These are phyloP conservation scores for Monosporascus sp. DNA, from an alignment of 2,329 filamentous ascomycete species.

Conservation along the genomic window DNA sequence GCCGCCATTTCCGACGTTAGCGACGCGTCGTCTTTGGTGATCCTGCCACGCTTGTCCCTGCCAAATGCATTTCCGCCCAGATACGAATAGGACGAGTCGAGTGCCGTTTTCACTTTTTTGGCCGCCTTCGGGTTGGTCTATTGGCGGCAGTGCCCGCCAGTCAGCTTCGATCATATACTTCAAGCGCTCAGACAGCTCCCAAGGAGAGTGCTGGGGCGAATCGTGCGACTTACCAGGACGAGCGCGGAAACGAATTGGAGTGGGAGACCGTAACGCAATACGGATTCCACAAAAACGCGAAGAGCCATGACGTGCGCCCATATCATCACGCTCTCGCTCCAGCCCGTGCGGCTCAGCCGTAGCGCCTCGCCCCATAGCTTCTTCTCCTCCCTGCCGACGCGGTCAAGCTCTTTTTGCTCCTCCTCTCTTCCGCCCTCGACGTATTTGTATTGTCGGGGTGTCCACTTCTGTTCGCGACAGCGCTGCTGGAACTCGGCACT, in stretches of 20 bases:
- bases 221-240: constrained; percentile 62
- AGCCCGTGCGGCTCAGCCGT: constrained; percentile 81
- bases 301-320: constrained; percentile 91
- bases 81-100: constrained; percentile 85
- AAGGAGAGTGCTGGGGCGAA: neutral
- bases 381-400: constrained; percentile 76
- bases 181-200: neutral
- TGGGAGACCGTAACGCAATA: constrained; percentile 91
- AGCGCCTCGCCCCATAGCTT: constrained; percentile 92
- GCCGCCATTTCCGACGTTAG: constrained; percentile 80
- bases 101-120: constrained; percentile 71
- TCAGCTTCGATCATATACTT: constrained; percentile 1
- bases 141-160: neutral
- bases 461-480: constrained; percentile 89
- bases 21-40: constrained; percentile 82
- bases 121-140: constrained; percentile 79
- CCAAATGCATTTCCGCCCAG: constrained; percentile 92
- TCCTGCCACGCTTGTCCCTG: constrained; percentile 86
- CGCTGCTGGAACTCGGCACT: constrained; percentile 85
- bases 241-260: constrained; percentile 83
- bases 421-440: constrained; percentile 85
- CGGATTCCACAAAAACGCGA: constrained; percentile 94
- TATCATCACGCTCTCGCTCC: constrained; percentile 93
- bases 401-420: constrained; percentile 81
- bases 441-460: constrained; percentile 89